Base-by-base conservation (phyloP, 2,329 filamentous ascomycete genomes). In the Penicillium sp. region DNA sequence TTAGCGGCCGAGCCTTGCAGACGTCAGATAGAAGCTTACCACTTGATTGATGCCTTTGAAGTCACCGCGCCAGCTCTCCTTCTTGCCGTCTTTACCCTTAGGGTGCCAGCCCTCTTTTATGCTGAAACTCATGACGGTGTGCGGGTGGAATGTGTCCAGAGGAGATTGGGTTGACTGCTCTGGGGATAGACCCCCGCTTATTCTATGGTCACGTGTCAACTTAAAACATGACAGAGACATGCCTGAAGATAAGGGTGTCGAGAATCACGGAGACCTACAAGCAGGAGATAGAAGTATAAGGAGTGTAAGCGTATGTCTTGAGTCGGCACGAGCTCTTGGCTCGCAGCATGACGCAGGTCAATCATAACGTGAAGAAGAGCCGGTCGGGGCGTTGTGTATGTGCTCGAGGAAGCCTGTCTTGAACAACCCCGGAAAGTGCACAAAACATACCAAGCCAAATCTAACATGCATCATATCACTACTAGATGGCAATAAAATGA, bases 11-110 rank as follows among this genome's bases (percentile, higher is more conserved):
- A 46, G 45, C 39, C 49, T 45, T 42, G n/a, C 45, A 38, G 45
- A n/a, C 38, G 38, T n/a, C 51, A 49, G 41, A 39, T 16, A 38
- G 49, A 34, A 29, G 47, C 74, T 65, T 68, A 82, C 81, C 71
- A 79, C 78, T 76, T 77, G 80, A 69, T 81, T 79, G 65, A 81
- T 76, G 56, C 76, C 83, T 68, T 79, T 81, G 65, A 81, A 81
- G 51, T 84, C 80, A 29, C 76, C 76, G 45, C 79, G 70, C 79
- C 79, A 81, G 52, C 76, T 79, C 58, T 82, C 79, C 53, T 75
- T 77, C 36, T 73, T 72, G n/a, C 80, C 80, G 45, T 79, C 75
- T 51, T 77, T 78, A 13, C 74, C 73, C 58, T 80, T 79, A 0
- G 80, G 79, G 65, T 82, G 78, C 80, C 80, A 82, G 41, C 79